Evolutionary conservation across 129 eudicot species (phyloP).

Genomic region (Scalesia atractyloides): DNA sequence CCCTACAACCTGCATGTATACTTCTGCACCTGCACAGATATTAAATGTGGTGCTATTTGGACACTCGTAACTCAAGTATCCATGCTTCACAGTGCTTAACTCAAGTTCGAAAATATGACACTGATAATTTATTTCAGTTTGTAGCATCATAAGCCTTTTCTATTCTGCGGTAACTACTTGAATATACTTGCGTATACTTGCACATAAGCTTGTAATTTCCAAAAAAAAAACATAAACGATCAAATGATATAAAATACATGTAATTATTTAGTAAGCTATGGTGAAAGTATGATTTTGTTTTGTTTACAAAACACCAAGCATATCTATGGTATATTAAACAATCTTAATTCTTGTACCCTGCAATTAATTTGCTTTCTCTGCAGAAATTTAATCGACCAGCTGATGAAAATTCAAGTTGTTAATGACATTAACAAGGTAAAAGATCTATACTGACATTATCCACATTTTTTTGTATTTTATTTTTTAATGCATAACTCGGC

Average conservation of each 20-base stretch:
- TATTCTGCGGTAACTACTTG: conserved; percentile 3
- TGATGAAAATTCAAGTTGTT: conserved; percentile 78
- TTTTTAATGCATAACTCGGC: conserved; percentile 2
- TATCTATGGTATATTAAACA: not conserved
- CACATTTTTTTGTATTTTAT: not conserved
- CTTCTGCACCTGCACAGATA: not conserved
- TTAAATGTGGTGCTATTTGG: conserved; percentile 11
- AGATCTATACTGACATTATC: not conserved
- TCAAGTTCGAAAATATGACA: not conserved
- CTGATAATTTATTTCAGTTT: not conserved
- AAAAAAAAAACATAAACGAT: not conserved
- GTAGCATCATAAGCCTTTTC: conserved; percentile 10
- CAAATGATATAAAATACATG: not conserved
- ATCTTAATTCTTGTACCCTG: not conserved
- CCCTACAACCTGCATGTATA: conserved; percentile 8
- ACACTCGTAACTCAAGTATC: not conserved
- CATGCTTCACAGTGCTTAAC: not conserved
- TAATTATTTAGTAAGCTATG: not conserved
- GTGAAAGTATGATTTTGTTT: conserved; percentile 1
- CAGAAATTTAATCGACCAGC: conserved; percentile 83
- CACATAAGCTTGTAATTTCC: conserved; percentile 8
- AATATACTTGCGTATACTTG: not conserved
- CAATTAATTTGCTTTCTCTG: conserved; percentile 30
- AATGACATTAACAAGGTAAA: conserved; percentile 91
- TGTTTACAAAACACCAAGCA: not conserved